Percentiles rank a stretch among this genome's conserved stretches.
Evolutionary conservation across 1,139 yeast genomes (phyloP).

Genomic region (Candida smagusa): DNA sequence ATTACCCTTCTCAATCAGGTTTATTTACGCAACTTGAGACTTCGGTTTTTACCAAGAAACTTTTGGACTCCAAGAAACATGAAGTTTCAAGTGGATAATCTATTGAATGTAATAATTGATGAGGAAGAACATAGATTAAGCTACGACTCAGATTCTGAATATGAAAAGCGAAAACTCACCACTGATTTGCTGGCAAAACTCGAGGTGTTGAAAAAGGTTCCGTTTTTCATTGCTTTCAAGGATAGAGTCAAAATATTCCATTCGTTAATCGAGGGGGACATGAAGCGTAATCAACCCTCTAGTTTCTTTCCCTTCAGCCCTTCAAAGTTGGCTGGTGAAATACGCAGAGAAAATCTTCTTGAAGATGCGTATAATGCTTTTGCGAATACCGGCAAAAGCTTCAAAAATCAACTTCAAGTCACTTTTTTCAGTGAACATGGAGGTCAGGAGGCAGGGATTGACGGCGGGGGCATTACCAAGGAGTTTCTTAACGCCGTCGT

Average conservation of each 20-base stretch:
- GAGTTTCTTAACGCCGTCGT: conserved; percentile 79
- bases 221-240: conserved; percentile 76
- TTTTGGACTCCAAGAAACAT: conserved; percentile 54
- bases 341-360: conserved; percentile 65
- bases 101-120: conserved; percentile 31
- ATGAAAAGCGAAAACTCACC: conserved; percentile 6
- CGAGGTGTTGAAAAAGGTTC: conserved; percentile 59
- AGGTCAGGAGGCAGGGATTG: conserved; percentile 80
- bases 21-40: conserved; percentile 65
- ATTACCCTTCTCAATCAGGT: conserved; percentile 62
- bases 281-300: conserved; percentile 19
- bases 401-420: conserved; percentile 63
- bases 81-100: conserved; percentile 25
- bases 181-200: conserved; percentile 17
- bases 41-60: conserved; percentile 48
- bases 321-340: conserved; percentile 43
- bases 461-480: conserved; percentile 95
- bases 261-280: conserved; percentile 55
- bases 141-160: conserved; percentile 15
- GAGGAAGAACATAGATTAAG: conserved; percentile 31
- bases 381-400: conserved; percentile 35
- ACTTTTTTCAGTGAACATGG: conserved; percentile 72
- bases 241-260: conserved; percentile 74
- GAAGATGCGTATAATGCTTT: conserved; percentile 72
- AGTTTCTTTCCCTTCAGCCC: conserved; percentile 12